Percentiles rank a stretch among this genome's conserved stretches.
These are phyloP conservation scores for Cutaneotrichosporon dermatis DNA, from an alignment of 1,284 basidiomycete species.

Conservation along the genomic window DNA sequence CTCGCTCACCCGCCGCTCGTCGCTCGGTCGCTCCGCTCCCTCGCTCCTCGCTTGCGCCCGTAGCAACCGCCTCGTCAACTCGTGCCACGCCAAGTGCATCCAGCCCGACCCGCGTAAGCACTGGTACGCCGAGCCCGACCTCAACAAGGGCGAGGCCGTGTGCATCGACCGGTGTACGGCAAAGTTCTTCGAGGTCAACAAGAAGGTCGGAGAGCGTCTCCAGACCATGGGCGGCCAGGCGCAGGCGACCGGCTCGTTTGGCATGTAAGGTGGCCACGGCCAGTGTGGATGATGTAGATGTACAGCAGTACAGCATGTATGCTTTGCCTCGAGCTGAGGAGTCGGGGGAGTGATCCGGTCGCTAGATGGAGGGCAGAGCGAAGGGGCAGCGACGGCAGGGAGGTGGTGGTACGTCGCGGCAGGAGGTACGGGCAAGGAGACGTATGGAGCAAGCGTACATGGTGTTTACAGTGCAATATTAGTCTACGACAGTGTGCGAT, in stretches of 20 bases:
- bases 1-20: too few species aligned
- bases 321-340: neutral
- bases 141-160: conserved; percentile 98
- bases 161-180: conserved; percentile 94
- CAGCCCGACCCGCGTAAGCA: conserved; percentile 37
- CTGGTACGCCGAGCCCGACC: conserved; percentile 77
- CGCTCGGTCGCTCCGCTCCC: too few species aligned
- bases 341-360: too few species aligned
- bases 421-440: too few species aligned
- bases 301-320: neutral
- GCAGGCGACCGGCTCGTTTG: conserved; percentile 38
- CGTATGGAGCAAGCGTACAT: too few species aligned
- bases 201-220: conserved; percentile 90
- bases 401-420: too few species aligned
- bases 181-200: conserved; percentile 92
- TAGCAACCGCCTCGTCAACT: conserved; percentile 49
- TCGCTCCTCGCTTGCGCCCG: too few species aligned
- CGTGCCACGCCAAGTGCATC: conserved; percentile 51
- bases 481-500: too few species aligned
- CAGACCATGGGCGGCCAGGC: conserved; percentile 49
- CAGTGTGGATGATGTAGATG: too few species aligned
- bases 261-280: conserved; percentile 21
- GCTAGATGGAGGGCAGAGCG: too few species aligned
- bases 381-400: too few species aligned
- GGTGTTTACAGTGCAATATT: too few species aligned